Evolutionary conservation across 352 stramenopile genomes (phyloP).

Genomic region (Phytophthora sansomeana): DNA sequence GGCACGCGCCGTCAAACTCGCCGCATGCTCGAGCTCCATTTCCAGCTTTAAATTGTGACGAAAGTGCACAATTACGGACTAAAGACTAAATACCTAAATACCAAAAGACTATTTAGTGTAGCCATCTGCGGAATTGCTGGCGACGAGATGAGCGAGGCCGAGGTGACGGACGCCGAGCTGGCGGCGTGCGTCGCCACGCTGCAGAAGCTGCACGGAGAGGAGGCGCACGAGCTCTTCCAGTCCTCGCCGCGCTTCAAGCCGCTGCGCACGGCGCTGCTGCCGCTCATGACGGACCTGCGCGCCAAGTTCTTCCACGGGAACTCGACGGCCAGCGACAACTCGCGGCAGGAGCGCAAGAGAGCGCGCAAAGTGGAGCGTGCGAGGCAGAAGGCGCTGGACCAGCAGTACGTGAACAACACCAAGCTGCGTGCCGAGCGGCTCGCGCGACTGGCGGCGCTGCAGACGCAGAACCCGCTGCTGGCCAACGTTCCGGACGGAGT

Average conservation of each 20-base stretch:
- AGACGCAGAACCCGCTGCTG: constrained; percentile 62
- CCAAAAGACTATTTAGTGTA: not conserved
- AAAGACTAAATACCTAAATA: not conserved
- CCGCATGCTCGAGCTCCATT: constrained; percentile 79
- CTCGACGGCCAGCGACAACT: constrained; percentile 45
- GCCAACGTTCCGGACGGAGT: constrained; percentile 73
- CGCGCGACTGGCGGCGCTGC: constrained; percentile 61
- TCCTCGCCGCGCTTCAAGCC: constrained; percentile 57
- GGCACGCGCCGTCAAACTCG: constrained; percentile 70
- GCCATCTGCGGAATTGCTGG: constrained; percentile 17
- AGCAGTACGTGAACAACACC: constrained; percentile 86
- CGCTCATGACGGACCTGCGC: constrained; percentile 66
- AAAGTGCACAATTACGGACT: constrained; percentile 20
- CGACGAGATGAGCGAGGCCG: constrained; percentile 26
- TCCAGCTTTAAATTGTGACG: constrained; percentile 27
- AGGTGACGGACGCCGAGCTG: constrained; percentile 63
- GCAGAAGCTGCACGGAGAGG: constrained; percentile 56
- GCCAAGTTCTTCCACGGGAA: constrained; percentile 73
- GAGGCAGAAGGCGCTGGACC: constrained; percentile 71
- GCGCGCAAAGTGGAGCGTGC: constrained; percentile 74
- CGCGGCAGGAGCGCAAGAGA: constrained; percentile 71
- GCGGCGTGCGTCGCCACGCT: constrained; percentile 63
- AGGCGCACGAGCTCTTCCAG: constrained; percentile 60
- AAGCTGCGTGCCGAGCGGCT: constrained; percentile 73
- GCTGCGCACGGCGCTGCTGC: constrained; percentile 68